Evolutionary conservation across 805 yeast genomes (phyloP), one percentile per base, ranked within the genome.

Genomic region (Cyberlindnera saturnus): DNA sequence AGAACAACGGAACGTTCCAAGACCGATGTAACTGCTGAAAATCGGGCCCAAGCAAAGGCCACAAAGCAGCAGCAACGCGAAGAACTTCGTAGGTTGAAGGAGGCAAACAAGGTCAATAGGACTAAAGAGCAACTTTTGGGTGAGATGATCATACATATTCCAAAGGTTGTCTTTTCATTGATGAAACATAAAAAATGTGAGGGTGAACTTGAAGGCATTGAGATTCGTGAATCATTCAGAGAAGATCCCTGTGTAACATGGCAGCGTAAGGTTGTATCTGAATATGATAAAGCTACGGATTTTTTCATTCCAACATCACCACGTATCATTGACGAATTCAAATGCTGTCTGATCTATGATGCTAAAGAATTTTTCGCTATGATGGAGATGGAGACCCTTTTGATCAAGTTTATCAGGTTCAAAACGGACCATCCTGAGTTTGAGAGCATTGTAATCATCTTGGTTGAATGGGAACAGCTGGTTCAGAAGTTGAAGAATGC

Each of bases 221-320:
- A 56, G 29, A 45, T 60, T 38, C 49, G 61, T 40, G 58, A 50
- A 42, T 66, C 2, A 7, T 18, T 9, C 18, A 18, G 32, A 15
- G 11, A 37, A 20, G 41, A 45, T 15, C 15, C 41, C 10, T 30
- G 33, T 17, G 69, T 82, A 2, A 59, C 62, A 38, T 82, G 85
- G 75, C 65, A 70, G 39, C 62, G 90, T 34, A 63, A 62, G 15
- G 67, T 73, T 5, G 65, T 61, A 17, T 73, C 84, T 0, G 56
- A 55, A 1, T 83, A 80, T 58, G 74, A 77, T 51, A 48, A 62
- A 9, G 55, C 55, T 2, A 64, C 66, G 23, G 85, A 79, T 45
- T 52, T 73, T 0, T 83, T 79, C 49, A 67, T 75, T 9, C 90
- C 90, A 0, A 65, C 74, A 38, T 63, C 60, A 0, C 60, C 68